These are phyloP conservation scores for Aspergillus pseudonomiae DNA, from an alignment of 2,329 filamentous ascomycete genomes.

Conservation along the genomic window DNA sequence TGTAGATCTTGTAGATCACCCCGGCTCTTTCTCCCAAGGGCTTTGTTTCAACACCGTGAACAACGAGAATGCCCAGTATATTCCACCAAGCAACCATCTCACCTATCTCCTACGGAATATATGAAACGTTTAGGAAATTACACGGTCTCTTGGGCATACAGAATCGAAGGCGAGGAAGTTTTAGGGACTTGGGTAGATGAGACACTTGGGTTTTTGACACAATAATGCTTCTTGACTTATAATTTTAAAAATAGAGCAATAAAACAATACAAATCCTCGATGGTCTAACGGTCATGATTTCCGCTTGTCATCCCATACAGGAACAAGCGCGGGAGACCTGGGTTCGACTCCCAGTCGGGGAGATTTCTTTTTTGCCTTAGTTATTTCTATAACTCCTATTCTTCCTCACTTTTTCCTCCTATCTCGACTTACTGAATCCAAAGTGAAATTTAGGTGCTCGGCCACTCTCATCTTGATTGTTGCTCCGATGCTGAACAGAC, in stretches of 20 bases:
- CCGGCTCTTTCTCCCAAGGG: not conserved
- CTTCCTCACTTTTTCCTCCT: not conserved
- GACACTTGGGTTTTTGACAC: too few relatives aligned
- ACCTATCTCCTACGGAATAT: not conserved
- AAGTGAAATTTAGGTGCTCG: not conserved
- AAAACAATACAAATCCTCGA: constrained; percentile 21
- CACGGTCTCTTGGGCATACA: not conserved
- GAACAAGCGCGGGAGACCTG: constrained; percentile 19
- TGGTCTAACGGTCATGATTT: constrained; percentile 22
- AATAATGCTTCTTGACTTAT: too few relatives aligned
- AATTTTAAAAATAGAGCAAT: accelerated
- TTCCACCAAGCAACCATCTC: not conserved
- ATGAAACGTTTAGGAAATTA: not conserved
- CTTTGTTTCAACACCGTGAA: not conserved
- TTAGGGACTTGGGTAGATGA: too few relatives aligned
- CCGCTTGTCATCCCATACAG: constrained; percentile 16
- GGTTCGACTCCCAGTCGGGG: constrained; percentile 19
- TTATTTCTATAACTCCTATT: not conserved
- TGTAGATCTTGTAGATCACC: not conserved
- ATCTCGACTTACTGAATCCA: not conserved
- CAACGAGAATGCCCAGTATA: not conserved
- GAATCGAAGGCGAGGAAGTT: too few relatives aligned
- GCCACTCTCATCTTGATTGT: not conserved
- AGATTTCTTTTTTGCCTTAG: constrained; percentile 7
- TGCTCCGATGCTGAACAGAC: not conserved